These are phyloP conservation scores for Boletus rex-veris DNA, from an alignment of 768 basidiomycete species.

Conservation along the genomic window DNA sequence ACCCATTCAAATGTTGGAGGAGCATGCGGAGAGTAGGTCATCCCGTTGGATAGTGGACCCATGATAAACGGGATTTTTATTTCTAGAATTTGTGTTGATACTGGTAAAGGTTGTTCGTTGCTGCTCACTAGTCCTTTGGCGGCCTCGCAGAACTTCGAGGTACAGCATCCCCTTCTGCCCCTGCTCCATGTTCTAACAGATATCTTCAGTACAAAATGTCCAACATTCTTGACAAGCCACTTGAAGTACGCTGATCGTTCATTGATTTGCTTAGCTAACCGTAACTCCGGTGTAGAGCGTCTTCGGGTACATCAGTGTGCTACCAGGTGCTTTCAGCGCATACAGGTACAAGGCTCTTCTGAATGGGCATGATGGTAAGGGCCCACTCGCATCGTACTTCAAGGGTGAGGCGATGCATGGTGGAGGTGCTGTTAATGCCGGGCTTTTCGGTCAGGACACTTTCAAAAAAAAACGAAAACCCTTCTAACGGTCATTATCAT, in stretches of 20 bases:
- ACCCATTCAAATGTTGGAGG: constrained; percentile 84
- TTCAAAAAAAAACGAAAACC: no score
- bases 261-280: not conserved
- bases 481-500: not conserved
- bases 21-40: constrained; percentile 84
- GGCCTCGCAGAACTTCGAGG: constrained; percentile 95
- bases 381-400: constrained; percentile 90
- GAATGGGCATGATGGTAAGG: constrained; percentile 85
- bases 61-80: not conserved
- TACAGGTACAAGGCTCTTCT: constrained; percentile 85
- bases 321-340: constrained; percentile 91
- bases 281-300: constrained; percentile 49
- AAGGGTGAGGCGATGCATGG: constrained; percentile 88
- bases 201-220: constrained; percentile 81
- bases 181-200: not conserved
- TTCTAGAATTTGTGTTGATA: constrained; percentile 75
- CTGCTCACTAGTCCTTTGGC: constrained; percentile 74
- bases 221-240: constrained; percentile 92
- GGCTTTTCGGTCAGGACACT: constrained; percentile 51
- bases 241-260: constrained; percentile 59
- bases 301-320: constrained; percentile 82
- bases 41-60: not conserved
- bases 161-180: constrained; percentile 18
- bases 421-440: constrained; percentile 53
- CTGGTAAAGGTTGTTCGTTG: constrained; percentile 67